Evolutionary conservation across 371 early-diverging fungal species (phyloP), one percentile per base, ranked within the genome.

Genomic region (Mycotypha africana): DNA sequence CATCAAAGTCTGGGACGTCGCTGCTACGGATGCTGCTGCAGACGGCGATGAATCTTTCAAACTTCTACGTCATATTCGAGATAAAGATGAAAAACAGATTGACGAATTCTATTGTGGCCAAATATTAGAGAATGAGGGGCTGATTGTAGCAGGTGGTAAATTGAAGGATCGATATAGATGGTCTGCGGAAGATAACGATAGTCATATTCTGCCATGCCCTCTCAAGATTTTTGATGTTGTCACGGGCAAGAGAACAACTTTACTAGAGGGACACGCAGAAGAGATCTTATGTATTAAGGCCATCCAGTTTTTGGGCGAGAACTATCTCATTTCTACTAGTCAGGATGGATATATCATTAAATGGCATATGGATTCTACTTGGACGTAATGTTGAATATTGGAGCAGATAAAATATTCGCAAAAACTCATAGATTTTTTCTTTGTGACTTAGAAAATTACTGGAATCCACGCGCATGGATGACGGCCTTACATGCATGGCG

Each of bases 261-360:
- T 61, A 36, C 67, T 92, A 16, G 78, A 88, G 38, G 92, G 91
- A 1, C 95, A 95, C 53, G 65, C 74, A 3, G 94, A 95, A 56
- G 95, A 95, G 54, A 74, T 95, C 11, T 56, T 94, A 24, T 83
- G 85, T 45, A 76, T 92, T 38, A 91, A 94, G 61, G 63, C 62
- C 19, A 70, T 91, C 0, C 56, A 64, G 15, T 93, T 81, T 51
- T 79, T 84, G 42, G 88, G 82, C n/a, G 76, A 85, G 24, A 78
- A 85, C 49, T 93, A 93, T 56, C 77, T 72, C 45, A 62, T 95
- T 3, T 84, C 91, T 0, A 88, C 91, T 0, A 91, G 94, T 59
- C 94, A 95, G 60, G 95, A 95, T 63, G 95, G 95, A 3, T 88
- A 88, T 50, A 86, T 95, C 43, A 77, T 81, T 45, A 88, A 84